Evolutionary conservation across 169 alveolate genomes (phyloP), one percentile per base, ranked within the genome.

Genomic region (Eimeria brunetti): DNA sequence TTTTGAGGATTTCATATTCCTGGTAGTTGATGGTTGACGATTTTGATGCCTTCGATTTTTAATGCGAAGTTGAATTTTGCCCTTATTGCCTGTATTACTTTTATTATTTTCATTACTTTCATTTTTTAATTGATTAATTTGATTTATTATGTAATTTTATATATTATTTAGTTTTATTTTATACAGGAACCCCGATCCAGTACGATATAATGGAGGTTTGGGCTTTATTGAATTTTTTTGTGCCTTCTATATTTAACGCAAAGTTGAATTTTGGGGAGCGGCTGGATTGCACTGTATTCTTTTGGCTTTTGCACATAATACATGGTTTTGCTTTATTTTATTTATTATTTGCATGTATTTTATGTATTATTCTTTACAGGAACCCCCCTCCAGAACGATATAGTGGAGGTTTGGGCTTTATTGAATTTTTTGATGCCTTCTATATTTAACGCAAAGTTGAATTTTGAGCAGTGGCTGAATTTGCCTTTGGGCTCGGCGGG

Each of bases 361-460:
- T n/a, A n/a, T n/a, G n/a, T n/a, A n/a, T n/a, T 14, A 30, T 36
- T 24, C 30, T 1, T 67, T 38, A 6, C 78, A 81, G 99, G 99
- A 20, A 99, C 99, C 1, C 99, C 99, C 4, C 97, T 99, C 60
- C 99, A 98, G 94, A 99, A 99, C 93, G 99, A 99, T 90, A 95
- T 99, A 27, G 99, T 98, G 97, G 99, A 99, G 96, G 96, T 99
- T 81, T 99, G 99, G 99, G 98, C 99, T n/a, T 96, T 99, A 16
- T 94, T 99, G 92, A 99, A 99, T 88, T 99, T 99, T 96, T 96
- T 99, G 75, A 99, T 99, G 97, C 99, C 99, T 7, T 41, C 84
- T 16, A 89, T 95, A 33, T 95, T 95, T 64, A 81, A 90, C 33
- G 91, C 95, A 64, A 78, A 78, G 89, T 38, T 90, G 83, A 76